Percentiles rank a stretch among this genome's conserved stretches.
phyloP scores from a whole-genome alignment of 192 early-diverging fungal species.

The Coemansia sp. region DNA sequence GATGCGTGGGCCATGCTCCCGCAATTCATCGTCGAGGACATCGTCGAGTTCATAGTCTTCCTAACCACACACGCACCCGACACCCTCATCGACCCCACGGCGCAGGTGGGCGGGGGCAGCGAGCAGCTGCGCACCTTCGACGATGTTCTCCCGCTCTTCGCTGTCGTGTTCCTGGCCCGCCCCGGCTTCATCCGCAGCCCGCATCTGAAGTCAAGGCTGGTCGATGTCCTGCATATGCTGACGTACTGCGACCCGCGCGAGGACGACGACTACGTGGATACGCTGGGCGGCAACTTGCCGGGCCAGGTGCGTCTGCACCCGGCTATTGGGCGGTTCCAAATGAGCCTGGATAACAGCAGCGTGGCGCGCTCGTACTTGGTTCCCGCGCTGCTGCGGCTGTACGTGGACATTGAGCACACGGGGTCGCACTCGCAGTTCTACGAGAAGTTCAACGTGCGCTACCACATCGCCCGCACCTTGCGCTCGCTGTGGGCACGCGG shows the following conservation, averaged over 20 bases:
- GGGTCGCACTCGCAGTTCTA: conserved; percentile 93
- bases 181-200: conserved; percentile 88
- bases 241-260: conserved; percentile 42
- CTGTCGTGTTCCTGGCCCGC: conserved; percentile 78
- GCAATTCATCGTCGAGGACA: conserved; percentile 92
- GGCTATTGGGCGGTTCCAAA: conserved; percentile 54
- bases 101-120: conserved; percentile 35
- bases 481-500: conserved; percentile 57
- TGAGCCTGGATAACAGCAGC: conserved; percentile 70
- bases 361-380: conserved; percentile 76
- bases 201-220: conserved; percentile 90
- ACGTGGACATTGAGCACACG: conserved; percentile 96
- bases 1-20: conserved; percentile 72
- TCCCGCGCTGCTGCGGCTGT: conserved; percentile 84
- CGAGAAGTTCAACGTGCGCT: conserved; percentile 98
- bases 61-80: conserved; percentile 29
- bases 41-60: conserved; percentile 57
- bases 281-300: conserved; percentile 74
- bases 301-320: conserved; percentile 60
- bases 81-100: conserved; percentile 27
- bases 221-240: conserved; percentile 70
- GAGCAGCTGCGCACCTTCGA: conserved; percentile 39
- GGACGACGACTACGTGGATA: conserved; percentile 59
- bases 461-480: conserved; percentile 92
- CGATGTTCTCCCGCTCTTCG: conserved; percentile 61